Base-by-base conservation (phyloP, 805 yeast species). In the Spathaspora hagerdaliae region DNA sequence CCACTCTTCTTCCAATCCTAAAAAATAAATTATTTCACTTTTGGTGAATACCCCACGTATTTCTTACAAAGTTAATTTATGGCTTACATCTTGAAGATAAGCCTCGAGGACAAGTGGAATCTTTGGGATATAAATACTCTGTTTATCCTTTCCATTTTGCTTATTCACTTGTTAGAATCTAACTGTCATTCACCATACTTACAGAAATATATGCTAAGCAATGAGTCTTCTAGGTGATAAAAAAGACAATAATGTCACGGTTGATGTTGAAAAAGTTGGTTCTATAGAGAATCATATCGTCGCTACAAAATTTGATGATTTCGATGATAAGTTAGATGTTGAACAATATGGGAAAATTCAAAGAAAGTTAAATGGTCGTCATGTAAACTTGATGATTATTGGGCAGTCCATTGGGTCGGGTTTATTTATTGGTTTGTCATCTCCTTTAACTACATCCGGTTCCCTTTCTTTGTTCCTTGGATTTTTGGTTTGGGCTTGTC, bases 391-490 rank as follows among this genome's bases (percentile, higher is more conserved):
- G 46, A 62, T 67, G 63, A 57, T 63, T 36, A 63, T 67, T 43
- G 71, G 72, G 15, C 67, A 61, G 44, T 47, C 58, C 44, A 59
- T 68, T 31, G 73, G 73, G 10, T 58, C 67, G 2, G 73, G 72
- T 26, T 52, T 68, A 32, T 67, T 60, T 49, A 55, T 67, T 27
- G 70, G 71, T 7, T 47, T 67, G 33, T 50, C 60, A 24, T 38
- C 58, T 2, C 69, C 70, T 3, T 59, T 67, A 40, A 57, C 55
- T 47, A 56, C 58, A 2, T 57, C 64, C 5, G 73, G 72, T 11
- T 61, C 70, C 11, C 58, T 66, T 11, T 56, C 69, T n/a, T 56
- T 67, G 19, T 63, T 66, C 39, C 42, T 64, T 5, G 71, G 66
- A 2, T 65, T 64, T 47, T 31, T 64, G 10, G 42, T 57, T 15